Conservation (phyloP, 352 stramenopile genomes). For the Elongisporangium anandrum region DNA sequence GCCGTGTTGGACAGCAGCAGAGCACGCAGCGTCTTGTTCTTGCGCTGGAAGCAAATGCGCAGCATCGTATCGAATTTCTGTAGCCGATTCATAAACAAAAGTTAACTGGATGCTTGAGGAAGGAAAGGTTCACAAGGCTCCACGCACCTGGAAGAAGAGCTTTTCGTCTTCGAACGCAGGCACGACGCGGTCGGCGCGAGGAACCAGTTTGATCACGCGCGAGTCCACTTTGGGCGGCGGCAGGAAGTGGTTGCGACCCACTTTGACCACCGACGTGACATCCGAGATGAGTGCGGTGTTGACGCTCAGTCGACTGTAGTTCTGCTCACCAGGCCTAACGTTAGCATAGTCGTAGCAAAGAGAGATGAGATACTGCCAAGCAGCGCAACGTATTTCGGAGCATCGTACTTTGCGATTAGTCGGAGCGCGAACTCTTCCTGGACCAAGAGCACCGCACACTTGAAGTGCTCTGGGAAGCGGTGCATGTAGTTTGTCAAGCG, state of each 20-base stretch:
- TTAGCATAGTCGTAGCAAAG: not conserved
- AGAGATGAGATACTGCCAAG: not conserved
- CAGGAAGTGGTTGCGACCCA: conserved; percentile 59
- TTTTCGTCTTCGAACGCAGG: conserved; percentile 15
- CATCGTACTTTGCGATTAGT: conserved; percentile 59
- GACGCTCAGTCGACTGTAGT: conserved; percentile 77
- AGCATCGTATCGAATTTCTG: conserved; percentile 76
- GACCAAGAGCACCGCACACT: conserved; percentile 71
- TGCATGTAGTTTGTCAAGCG: conserved; percentile 73
- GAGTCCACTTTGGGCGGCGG: conserved; percentile 83
- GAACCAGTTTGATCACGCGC: conserved; percentile 68
- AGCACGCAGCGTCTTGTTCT: conserved; percentile 85
- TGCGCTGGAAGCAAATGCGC: conserved; percentile 70
- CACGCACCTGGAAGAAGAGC: conserved; percentile 46
- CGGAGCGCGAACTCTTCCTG: conserved; percentile 83
- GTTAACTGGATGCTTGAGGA: not conserved
- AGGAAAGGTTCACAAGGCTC: not conserved
- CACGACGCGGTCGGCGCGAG: conserved; percentile 15
- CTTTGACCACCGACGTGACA: conserved; percentile 53
- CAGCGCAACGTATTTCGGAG: not conserved
- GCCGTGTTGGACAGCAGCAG: conserved; percentile 67
- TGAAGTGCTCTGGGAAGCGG: conserved; percentile 40
- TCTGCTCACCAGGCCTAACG: conserved; percentile 55
- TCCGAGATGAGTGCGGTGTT: conserved; percentile 75
- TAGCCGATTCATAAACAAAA: not conserved